Evolutionary conservation across 179 eudicot genomes (phyloP).

Genomic region (Sideroxylon spinosum): DNA sequence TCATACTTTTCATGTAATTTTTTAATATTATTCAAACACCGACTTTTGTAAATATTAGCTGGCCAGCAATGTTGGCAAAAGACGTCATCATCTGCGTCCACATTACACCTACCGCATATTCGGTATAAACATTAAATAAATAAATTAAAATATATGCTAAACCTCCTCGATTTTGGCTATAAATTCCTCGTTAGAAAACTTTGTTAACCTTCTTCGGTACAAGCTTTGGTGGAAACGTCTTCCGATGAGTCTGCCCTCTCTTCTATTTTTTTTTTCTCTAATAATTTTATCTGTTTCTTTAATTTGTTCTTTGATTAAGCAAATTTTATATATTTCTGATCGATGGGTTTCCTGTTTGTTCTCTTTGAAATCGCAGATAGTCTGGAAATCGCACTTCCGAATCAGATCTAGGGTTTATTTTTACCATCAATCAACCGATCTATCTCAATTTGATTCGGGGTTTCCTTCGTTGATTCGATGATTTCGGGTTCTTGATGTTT

Average conservation of each 20-base stretch:
- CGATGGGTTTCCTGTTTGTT: background rate
- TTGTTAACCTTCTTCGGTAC: slow-evolving; percentile 17
- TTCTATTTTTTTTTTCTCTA: background rate
- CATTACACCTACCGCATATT: too few species aligned
- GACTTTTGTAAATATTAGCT: too few species aligned
- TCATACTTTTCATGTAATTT: too few species aligned
- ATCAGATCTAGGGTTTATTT: slow-evolving; percentile 13
- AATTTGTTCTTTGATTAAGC: background rate
- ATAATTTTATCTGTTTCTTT: too few species aligned
- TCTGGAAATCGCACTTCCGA: background rate
- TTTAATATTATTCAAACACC: too few species aligned
- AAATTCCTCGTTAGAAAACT: slow-evolving; percentile 2
- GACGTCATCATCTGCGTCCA: slow-evolving; percentile 8
- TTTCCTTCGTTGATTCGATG: slow-evolving; percentile 27
- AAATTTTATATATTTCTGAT: background rate
- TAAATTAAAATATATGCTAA: background rate
- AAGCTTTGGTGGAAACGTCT: background rate
- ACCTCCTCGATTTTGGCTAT: slow-evolving; percentile 18
- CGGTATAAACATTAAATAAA: background rate
- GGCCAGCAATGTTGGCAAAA: background rate
- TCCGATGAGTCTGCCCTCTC: slow-evolving; percentile 2
- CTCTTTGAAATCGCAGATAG: background rate
- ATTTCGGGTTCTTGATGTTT: slow-evolving; percentile 41
- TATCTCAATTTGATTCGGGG: slow-evolving; percentile 15
- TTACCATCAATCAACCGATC: background rate